Evolutionary conservation across 192 early-diverging fungal species (phyloP).

Genomic region (Rhizophagus prolifer): DNA sequence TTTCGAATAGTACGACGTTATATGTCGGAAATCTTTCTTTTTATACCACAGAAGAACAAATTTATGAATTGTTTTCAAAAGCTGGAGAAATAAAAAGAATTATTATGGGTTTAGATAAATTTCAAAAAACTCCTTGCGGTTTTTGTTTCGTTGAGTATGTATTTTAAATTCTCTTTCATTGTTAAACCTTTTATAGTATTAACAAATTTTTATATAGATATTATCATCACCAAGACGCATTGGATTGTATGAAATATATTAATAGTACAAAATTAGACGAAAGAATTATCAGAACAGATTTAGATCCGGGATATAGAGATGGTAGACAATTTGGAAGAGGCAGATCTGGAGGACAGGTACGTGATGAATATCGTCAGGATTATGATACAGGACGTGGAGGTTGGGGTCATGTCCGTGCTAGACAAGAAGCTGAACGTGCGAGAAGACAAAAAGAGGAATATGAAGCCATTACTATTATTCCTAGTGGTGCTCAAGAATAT

Average conservation of each 20-base stretch:
- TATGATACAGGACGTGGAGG: conserved; percentile 96
- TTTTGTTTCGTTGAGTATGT: conserved; percentile 99
- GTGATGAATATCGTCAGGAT: conserved; percentile 93
- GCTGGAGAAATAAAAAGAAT: conserved; percentile 97
- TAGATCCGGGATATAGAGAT: conserved; percentile 92
- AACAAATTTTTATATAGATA: conserved; percentile 51
- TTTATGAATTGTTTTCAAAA: conserved; percentile 94
- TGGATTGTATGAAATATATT: conserved; percentile 91
- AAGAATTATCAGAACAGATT: conserved; percentile 88
- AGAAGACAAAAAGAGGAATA: conserved; percentile 62
- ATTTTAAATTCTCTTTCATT: not conserved
- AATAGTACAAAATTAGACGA: conserved; percentile 96
- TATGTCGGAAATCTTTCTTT: conserved; percentile 98
- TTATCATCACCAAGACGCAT: conserved; percentile 86
- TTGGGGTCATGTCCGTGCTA: conserved; percentile 81
- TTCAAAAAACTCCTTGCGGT: conserved; percentile 93
- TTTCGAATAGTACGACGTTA: conserved; percentile 72
- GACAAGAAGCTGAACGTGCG: conserved; percentile 74
- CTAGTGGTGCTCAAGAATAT: conserved; percentile 50
- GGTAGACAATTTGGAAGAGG: conserved; percentile 96
- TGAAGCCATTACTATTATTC: conserved; percentile 61
- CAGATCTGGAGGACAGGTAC: conserved; percentile 83
- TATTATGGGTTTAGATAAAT: conserved; percentile 97
- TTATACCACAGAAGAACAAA: conserved; percentile 98
- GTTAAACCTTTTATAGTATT: not conserved